Percentiles rank a stretch among this genome's conserved stretches.
phyloP scores from a whole-genome alignment of 2,329 filamentous ascomycete genomes.

The Claviceps pazoutovae region DNA sequence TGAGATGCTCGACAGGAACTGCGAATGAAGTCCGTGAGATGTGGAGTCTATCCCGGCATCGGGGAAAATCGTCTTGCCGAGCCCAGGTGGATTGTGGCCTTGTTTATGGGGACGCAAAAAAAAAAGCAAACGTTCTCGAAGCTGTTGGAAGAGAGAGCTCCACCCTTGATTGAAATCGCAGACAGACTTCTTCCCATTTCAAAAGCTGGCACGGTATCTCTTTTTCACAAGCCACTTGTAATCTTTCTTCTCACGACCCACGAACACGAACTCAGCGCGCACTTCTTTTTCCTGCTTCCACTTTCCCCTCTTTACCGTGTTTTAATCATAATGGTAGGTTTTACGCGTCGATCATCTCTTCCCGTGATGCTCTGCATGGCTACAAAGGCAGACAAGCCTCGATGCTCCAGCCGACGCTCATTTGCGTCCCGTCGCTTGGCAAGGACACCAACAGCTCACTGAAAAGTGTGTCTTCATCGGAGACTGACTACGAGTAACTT shows the following conservation, averaged over 20 bases:
- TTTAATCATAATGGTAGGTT: conserved; percentile 17
- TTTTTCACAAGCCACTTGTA: conserved; percentile 1
- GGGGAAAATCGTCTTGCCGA: conserved; percentile 20
- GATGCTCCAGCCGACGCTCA: background rate
- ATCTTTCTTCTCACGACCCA: background rate
- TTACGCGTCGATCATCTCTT: background rate
- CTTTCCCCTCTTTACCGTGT: background rate
- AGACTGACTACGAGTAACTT: background rate
- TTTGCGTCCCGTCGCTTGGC: background rate
- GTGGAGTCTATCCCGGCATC: conserved; percentile 14
- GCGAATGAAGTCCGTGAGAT: no score
- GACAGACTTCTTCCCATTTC: background rate
- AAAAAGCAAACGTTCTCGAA: conserved; percentile 24
- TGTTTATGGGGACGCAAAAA: conserved; percentile 10
- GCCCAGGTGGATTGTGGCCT: conserved; percentile 3
- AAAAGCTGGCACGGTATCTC: background rate
- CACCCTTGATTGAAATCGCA: conserved; percentile 9
- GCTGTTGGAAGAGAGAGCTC: conserved; percentile 25
- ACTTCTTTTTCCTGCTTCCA: background rate
- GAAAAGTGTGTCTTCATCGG: no score
- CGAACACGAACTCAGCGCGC: background rate
- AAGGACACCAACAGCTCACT: no score
- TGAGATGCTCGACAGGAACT: no score
- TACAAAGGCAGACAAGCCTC: background rate
- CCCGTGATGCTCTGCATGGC: background rate